A percentile compares a stretch with the other conserved stretches of the same genome.
phyloP scores from a whole-genome alignment of 805 yeast species.

The Metschnikowia shivogae region DNA sequence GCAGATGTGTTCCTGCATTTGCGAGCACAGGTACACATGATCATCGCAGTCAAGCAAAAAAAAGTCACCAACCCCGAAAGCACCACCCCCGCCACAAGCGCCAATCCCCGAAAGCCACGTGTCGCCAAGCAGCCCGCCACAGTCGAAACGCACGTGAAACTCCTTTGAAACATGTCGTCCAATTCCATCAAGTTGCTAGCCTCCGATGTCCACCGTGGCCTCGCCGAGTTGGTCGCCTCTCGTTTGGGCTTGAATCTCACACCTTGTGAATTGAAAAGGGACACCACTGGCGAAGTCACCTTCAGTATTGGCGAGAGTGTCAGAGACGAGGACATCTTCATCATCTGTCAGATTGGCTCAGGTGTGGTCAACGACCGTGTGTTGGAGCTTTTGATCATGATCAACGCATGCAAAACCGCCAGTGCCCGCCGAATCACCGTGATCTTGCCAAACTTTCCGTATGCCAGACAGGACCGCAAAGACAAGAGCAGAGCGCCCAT shows the following conservation, averaged over 20 bases:
- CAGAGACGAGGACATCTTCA: conserved; percentile 79
- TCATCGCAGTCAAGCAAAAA: conserved; percentile 5
- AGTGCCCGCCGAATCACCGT: conserved; percentile 81
- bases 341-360: conserved; percentile 74
- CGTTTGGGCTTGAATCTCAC: conserved; percentile 58
- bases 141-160: not conserved
- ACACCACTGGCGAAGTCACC: conserved; percentile 69
- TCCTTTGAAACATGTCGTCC: conserved; percentile 52
- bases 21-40: conserved; percentile 1
- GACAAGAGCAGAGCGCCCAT: conserved; percentile 84
- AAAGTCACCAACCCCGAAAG: conserved; percentile 2
- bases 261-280: conserved; percentile 61
- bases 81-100: not conserved
- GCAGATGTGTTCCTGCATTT: conserved; percentile 1
- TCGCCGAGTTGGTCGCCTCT: conserved; percentile 65
- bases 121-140: not conserved
- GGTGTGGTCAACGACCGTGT: conserved; percentile 73
- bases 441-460: conserved; percentile 77
- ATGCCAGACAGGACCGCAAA: conserved; percentile 86
- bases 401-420: conserved; percentile 79
- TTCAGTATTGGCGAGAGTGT: conserved; percentile 78
- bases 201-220: conserved; percentile 62
- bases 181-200: conserved; percentile 67
- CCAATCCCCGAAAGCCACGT: not conserved
- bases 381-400: conserved; percentile 70